These are phyloP conservation scores for Alnus glutinosa DNA, from an alignment of 306 rosid genomes.

Conservation along the genomic window DNA sequence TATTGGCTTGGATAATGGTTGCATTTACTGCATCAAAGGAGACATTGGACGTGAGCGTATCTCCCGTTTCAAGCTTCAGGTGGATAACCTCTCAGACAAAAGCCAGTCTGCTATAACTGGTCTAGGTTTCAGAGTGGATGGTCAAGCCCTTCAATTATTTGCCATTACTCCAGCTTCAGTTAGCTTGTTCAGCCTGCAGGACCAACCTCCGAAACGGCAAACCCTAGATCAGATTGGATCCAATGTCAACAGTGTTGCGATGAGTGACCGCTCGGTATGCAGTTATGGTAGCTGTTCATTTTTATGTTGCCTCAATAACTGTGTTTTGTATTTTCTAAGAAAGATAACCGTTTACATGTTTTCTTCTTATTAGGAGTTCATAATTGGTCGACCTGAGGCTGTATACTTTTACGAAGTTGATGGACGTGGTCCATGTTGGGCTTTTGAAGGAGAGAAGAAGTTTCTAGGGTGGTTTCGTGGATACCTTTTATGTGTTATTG, in stretches of 20 bases:
- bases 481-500: conserved; percentile 90
- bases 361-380: conserved; percentile 64
- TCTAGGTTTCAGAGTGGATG: conserved; percentile 91
- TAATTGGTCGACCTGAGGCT: conserved; percentile 94
- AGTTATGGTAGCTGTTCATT: conserved; percentile 17
- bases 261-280: conserved; percentile 92
- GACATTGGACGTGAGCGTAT: conserved; percentile 96
- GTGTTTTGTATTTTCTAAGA: conserved; percentile 13
- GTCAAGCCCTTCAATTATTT: conserved; percentile 89
- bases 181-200: conserved; percentile 73
- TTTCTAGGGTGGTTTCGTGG: conserved; percentile 97
- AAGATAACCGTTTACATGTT: conserved; percentile 29
- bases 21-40: conserved; percentile 91
- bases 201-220: conserved; percentile 81
- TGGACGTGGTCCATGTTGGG: conserved; percentile 99
- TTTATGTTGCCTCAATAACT: conserved; percentile 7
- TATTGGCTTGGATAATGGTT: conserved; percentile 90
- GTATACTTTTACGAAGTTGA: conserved; percentile 96
- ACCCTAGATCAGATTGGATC: conserved; percentile 97
- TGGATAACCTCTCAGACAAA: conserved; percentile 64
- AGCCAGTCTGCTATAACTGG: conserved; percentile 68
- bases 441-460: conserved; percentile 97
- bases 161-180: conserved; percentile 87
- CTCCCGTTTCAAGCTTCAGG: conserved; percentile 86
- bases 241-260: conserved; percentile 63